A percentile compares a stretch with the other conserved stretches of the same genome.
These are phyloP conservation scores for Vachellia pachyceras DNA, from an alignment of 306 rosid species.

Conservation along the genomic window DNA sequence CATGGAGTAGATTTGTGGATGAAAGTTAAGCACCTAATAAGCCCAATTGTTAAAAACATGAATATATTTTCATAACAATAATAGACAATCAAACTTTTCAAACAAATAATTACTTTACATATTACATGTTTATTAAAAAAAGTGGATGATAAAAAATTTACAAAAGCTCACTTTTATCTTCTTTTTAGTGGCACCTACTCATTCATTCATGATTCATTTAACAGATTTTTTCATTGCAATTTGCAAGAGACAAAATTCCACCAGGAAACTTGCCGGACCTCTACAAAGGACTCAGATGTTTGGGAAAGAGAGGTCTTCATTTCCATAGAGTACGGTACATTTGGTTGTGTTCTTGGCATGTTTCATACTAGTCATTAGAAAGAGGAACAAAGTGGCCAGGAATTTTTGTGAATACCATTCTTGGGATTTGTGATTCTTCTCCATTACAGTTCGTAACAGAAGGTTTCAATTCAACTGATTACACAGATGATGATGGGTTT, in stretches of 20 bases:
- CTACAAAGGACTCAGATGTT: constrained; percentile 7
- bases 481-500: constrained; percentile 27
- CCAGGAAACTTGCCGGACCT: constrained; percentile 39
- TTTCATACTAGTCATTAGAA: constrained; percentile 12
- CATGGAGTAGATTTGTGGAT: background rate
- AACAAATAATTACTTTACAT: background rate
- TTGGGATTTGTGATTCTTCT: background rate
- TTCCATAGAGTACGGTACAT: constrained; percentile 20
- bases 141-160: background rate
- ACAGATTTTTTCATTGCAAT: constrained; percentile 16
- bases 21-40: background rate
- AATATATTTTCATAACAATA: background rate
- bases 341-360: constrained; percentile 27
- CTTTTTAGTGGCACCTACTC: background rate
- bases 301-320: constrained; percentile 11
- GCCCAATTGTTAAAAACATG: background rate
- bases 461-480: constrained; percentile 17
- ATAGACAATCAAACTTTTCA: too few species aligned
- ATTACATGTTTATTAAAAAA: background rate
- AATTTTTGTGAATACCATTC: background rate
- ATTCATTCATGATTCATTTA: background rate
- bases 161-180: background rate
- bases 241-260: constrained; percentile 42
- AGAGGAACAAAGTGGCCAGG: background rate
- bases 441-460: background rate